Evolutionary conservation across 2,329 filamentous ascomycete genomes (phyloP).

Genomic region (Alternaria postmessia): DNA sequence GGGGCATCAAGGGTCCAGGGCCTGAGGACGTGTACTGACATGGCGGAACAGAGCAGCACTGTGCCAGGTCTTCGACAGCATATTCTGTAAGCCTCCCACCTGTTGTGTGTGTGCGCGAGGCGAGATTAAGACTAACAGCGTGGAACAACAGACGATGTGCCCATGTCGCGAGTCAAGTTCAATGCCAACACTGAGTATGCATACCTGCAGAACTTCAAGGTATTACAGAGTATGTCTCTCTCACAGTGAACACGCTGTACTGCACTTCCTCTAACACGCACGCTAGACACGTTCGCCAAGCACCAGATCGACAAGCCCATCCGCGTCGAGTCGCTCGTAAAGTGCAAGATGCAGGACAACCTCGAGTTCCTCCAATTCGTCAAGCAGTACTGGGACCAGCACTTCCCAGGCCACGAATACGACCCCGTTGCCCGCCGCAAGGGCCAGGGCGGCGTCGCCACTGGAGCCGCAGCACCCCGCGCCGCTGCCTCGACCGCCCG

Average conservation of each 20-base stretch:
- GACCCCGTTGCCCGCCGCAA: conserved; percentile 88
- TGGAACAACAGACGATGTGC: conserved; percentile 72
- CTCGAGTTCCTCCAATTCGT: conserved; percentile 98
- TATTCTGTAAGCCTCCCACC: conserved; percentile 71
- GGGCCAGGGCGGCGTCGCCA: conserved; percentile 69
- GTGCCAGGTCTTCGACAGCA: conserved; percentile 98
- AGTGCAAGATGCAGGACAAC: conserved; percentile 99
- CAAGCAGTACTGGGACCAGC: conserved; percentile 97
- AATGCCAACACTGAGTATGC: conserved; percentile 97
- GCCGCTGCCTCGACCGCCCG: conserved; percentile 57
- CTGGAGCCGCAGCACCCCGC: conserved; percentile 53
- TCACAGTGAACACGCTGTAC: too few species aligned
- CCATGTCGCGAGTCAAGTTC: conserved; percentile 97
- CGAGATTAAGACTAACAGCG: conserved; percentile 13
- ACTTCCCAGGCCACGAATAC: conserved; percentile 97
- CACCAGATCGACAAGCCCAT: conserved; percentile 90
- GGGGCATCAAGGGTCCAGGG: conserved; percentile 16
- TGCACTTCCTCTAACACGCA: neutral
- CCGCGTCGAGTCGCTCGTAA: conserved; percentile 86
- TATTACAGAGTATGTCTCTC: conserved; percentile 81
- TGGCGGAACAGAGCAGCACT: conserved; percentile 75
- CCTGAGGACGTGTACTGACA: conserved; percentile 28
- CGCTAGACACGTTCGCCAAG: conserved; percentile 78
- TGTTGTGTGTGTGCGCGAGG: neutral
- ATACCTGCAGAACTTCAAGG: conserved; percentile 98